Base-by-base conservation (phyloP, 345 rosid genomes). In the Firmiana major region DNA sequence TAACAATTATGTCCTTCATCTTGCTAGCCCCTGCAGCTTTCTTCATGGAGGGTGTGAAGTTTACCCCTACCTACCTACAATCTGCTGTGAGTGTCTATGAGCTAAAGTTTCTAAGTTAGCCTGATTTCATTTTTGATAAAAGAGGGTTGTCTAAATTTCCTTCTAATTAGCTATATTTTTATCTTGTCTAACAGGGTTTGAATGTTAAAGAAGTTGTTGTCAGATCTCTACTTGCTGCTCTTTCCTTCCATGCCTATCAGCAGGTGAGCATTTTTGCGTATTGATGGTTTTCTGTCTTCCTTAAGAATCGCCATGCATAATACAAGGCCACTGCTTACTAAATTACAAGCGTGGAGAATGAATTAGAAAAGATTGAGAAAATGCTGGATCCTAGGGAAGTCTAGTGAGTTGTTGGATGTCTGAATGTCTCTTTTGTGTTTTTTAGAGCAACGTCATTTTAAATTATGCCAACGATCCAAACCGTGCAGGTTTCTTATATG, bases 171-270 rank as follows among this genome's bases (percentile, higher is more conserved):
- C 43, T 71, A 51, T 2, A 36, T 42, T 28, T 68, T 31, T 40
- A 12, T 74, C 16, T 16, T 84, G 55, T 81, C 63, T 76, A 63
- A 74, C 82, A 91, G 92, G 98, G 97, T 24, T 81, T 94, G 82
- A 90, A 96, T 87, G 89, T 90, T 81, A 84, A 88, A 80, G 83
- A 90, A 79, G 76, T 94, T 28, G 85, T 81, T 17, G 68, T 77
- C 22, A 87, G 95, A 87, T 86, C 97, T 70, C 86, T 96, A 45
- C 40, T 92, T 19, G 99, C 95, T 60, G 95, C 99, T 10, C 90
- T 96, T 70, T 92, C 90, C 83, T 96, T 90, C 90, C 99, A 96
- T 84, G 99, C 98, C 22, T 94, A 96, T 84, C 99, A 96, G 84
- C 99, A 96, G 97, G 99, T 90, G 73, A 84, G 83, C 38, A 63